Evolutionary conservation across 1,284 basidiomycete species (phyloP).

Genomic region (Waitea zeae): DNA sequence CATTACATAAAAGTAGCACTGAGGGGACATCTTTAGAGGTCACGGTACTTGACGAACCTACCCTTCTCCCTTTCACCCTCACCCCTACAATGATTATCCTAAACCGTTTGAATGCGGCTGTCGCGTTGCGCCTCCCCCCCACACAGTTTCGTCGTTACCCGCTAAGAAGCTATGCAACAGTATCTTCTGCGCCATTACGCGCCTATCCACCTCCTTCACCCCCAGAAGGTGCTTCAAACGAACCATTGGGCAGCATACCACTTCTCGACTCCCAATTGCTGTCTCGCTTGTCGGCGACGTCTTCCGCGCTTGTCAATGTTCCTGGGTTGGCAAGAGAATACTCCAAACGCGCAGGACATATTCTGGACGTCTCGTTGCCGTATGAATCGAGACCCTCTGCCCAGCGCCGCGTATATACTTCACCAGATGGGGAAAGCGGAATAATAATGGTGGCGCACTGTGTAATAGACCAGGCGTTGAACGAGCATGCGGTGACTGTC

Average conservation of each 20-base stretch:
- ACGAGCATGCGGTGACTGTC: conserved; percentile 31
- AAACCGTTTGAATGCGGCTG: too few species aligned
- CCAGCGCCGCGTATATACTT: conserved; percentile 16
- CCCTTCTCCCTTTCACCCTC: too few species aligned
- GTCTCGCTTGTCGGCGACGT: conserved; percentile 6
- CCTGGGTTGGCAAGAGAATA: conserved; percentile 19
- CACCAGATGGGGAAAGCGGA: conserved; percentile 17
- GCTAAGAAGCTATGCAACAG: conserved; percentile 5
- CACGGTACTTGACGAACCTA: too few species aligned
- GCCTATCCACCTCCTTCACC: conserved; percentile 6
- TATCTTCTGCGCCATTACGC: conserved; percentile 6
- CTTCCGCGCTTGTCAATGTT: not conserved
- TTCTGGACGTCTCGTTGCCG: conserved; percentile 24
- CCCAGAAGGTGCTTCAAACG: not conserved
- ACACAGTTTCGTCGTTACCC: too few species aligned
- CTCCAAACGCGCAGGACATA: conserved; percentile 19
- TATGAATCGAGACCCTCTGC: conserved; percentile 29
- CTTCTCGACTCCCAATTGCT: conserved; percentile 10
- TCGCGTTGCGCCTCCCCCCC: too few species aligned
- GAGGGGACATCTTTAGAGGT: too few species aligned
- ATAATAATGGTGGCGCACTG: conserved; percentile 47
- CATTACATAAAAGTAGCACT: too few species aligned
- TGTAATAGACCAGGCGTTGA: conserved; percentile 19
- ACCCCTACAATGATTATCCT: too few species aligned
- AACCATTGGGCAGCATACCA: too few species aligned